phyloP scores from a whole-genome alignment of 352 stramenopile genomes.

The Pythium oligandrum region DNA sequence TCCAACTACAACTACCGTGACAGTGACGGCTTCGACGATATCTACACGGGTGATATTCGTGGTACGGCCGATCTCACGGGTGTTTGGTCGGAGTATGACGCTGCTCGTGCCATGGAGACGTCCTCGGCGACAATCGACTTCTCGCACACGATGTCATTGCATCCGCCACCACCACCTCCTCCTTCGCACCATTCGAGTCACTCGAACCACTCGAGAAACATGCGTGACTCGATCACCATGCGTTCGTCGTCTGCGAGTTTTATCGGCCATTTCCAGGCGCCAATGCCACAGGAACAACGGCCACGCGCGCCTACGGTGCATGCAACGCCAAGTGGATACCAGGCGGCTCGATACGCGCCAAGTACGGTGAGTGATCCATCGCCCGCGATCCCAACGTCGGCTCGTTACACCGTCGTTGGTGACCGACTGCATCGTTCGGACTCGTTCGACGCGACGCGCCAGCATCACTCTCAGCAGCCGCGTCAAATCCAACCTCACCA shows the following conservation, averaged over 20 bases:
- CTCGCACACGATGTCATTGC: too few relatives aligned
- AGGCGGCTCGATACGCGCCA: too few relatives aligned
- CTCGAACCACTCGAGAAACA: too few relatives aligned
- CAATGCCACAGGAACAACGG: neutral
- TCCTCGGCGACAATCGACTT: too few relatives aligned
- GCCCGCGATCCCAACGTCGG: slow-evolving; percentile 10
- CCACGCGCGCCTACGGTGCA: slow-evolving; percentile 7
- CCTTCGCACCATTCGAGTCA: too few relatives aligned
- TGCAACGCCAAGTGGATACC: too few relatives aligned
- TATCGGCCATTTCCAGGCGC: too few relatives aligned
- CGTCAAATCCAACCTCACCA: neutral
- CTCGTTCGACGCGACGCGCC: slow-evolving; percentile 14
- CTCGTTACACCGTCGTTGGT: slow-evolving; percentile 15
- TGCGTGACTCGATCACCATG: too few relatives aligned
- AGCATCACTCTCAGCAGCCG: slow-evolving; percentile 15
- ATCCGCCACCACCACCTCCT: neutral
- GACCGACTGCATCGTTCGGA: slow-evolving; percentile 16
- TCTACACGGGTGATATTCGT: slow-evolving; percentile 13
- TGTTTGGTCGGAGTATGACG: slow-evolving; percentile 14
- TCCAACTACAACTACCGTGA: slow-evolving; percentile 4
- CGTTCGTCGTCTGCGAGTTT: too few relatives aligned
- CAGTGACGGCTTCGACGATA: slow-evolving; percentile 14
- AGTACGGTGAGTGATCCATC: too few relatives aligned
- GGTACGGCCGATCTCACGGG: slow-evolving; percentile 13
- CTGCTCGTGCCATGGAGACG: neutral